A percentile compares a stretch with the other conserved stretches of the same genome.
Conservation (phyloP, 1,284 basidiomycete species). For the Rhodotorula sp. region DNA sequence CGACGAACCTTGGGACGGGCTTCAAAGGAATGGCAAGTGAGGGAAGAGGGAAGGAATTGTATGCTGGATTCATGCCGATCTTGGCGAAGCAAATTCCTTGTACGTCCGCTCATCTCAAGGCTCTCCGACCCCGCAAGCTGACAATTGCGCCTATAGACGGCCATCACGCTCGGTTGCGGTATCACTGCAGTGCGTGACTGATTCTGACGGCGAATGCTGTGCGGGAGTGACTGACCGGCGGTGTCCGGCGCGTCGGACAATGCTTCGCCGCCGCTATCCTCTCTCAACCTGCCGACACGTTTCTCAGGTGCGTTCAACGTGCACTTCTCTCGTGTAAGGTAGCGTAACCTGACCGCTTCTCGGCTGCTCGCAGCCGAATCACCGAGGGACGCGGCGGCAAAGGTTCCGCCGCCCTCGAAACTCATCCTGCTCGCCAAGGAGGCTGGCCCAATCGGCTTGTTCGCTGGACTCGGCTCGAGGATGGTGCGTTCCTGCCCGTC, state of each 20-base stretch:
- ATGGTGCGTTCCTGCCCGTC: conserved; percentile 55
- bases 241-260: neutral
- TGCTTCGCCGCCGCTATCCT: conserved; percentile 81
- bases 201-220: too few species aligned
- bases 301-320: conserved; percentile 42
- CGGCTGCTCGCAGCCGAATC: conserved; percentile 60
- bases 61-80: conserved; percentile 86
- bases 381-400: conserved; percentile 81
- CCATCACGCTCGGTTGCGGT: conserved; percentile 76
- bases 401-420: conserved; percentile 67
- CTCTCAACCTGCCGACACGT: conserved; percentile 61
- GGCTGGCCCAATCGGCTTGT: conserved; percentile 66
- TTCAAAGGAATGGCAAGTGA: conserved; percentile 74
- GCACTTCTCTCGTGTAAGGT: neutral
- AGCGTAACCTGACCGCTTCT: neutral
- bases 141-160: too few species aligned
- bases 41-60: conserved; percentile 74
- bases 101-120: too few species aligned
- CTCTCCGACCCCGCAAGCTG: too few species aligned
- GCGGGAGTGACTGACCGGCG: neutral
- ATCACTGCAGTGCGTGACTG: conserved; percentile 63
- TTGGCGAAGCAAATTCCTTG: conserved; percentile 42
- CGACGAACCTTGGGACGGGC: conserved; percentile 56
- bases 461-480: conserved; percentile 78
- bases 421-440: conserved; percentile 58